A percentile compares a stretch with the other conserved stretches of the same genome.
Evolutionary conservation across 1,284 basidiomycete genomes (phyloP).

Genomic region (Lignosus rhinocerotis): DNA sequence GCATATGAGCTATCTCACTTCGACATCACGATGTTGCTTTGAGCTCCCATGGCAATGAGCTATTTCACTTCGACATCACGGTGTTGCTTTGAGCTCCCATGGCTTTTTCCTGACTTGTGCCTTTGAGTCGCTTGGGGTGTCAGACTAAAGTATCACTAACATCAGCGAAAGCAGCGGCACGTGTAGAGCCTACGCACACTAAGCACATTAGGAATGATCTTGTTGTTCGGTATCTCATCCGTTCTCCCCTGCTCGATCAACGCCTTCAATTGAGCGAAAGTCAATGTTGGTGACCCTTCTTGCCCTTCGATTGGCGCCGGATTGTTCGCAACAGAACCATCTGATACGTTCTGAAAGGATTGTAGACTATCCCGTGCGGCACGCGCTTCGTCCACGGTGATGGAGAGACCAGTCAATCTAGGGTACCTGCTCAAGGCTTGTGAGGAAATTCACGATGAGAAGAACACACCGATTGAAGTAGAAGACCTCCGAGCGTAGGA

Average conservation of each 20-base stretch:
- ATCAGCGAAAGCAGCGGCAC: not conserved
- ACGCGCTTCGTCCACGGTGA: slow-evolving; percentile 29
- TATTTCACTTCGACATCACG: slow-evolving; percentile 4
- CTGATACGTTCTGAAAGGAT: not conserved
- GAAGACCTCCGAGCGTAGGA: slow-evolving; percentile 60
- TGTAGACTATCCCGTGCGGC: not conserved
- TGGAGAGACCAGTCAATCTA: slow-evolving; percentile 25
- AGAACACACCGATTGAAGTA: slow-evolving; percentile 65
- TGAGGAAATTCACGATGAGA: not conserved
- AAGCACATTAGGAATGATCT: slow-evolving; percentile 58
- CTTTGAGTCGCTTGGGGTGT: slow-evolving; percentile 53
- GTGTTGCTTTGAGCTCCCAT: slow-evolving; percentile 46
- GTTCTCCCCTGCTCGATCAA: slow-evolving; percentile 70
- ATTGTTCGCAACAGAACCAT: not conserved
- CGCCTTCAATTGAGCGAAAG: slow-evolving; percentile 65
- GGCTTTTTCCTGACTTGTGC: slow-evolving; percentile 55
- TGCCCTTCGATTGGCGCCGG: slow-evolving; percentile 15
- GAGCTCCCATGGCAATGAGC: slow-evolving; percentile 66
- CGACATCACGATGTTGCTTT: not conserved
- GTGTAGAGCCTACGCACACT: slow-evolving; percentile 47
- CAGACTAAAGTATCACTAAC: slow-evolving; percentile 38
- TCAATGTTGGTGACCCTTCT: slow-evolving; percentile 45
- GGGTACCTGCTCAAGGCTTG: not conserved
- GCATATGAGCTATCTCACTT: no score
- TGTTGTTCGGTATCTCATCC: slow-evolving; percentile 77